Evolutionary conservation across 768 basidiomycete species (phyloP).

Genomic region (Cystoderma amianthinum): DNA sequence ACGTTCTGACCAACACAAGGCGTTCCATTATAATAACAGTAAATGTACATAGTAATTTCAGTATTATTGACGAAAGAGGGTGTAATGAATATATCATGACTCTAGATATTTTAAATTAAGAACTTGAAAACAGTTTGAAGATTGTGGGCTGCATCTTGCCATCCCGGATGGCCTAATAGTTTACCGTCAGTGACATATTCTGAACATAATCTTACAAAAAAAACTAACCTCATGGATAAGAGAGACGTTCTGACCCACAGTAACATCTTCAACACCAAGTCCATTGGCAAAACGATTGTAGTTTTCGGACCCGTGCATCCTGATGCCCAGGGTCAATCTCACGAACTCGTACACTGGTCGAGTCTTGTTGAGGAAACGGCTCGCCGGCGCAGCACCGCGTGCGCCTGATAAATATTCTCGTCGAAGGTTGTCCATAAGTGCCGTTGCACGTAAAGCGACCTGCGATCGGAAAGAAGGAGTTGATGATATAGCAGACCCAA

Average conservation of each 20-base stretch:
- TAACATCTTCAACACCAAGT: conserved; percentile 42
- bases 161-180: conserved; percentile 51
- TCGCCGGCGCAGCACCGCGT: conserved; percentile 59
- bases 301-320: conserved; percentile 75
- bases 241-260: conserved; percentile 66
- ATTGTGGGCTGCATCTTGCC: conserved; percentile 56
- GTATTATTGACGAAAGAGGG: not conserved
- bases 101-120: no score
- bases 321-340: conserved; percentile 55
- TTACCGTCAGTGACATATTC: not conserved
- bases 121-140: conserved; percentile 15
- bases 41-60: no score
- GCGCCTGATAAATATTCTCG: conserved; percentile 48
- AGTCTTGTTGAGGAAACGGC: conserved; percentile 54
- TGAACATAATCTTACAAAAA: conserved; percentile 1
- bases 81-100: not conserved
- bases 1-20: no score
- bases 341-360: conserved; percentile 64
- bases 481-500: conserved; percentile 21
- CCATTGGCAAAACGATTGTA: conserved; percentile 33
- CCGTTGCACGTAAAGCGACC: conserved; percentile 39
- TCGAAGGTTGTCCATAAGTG: conserved; percentile 41
- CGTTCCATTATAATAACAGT: no score
- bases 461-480: conserved; percentile 49
- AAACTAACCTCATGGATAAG: conserved; percentile 60